phyloP scores from a whole-genome alignment of 306 rosid genomes.

The Cucumis melo region DNA sequence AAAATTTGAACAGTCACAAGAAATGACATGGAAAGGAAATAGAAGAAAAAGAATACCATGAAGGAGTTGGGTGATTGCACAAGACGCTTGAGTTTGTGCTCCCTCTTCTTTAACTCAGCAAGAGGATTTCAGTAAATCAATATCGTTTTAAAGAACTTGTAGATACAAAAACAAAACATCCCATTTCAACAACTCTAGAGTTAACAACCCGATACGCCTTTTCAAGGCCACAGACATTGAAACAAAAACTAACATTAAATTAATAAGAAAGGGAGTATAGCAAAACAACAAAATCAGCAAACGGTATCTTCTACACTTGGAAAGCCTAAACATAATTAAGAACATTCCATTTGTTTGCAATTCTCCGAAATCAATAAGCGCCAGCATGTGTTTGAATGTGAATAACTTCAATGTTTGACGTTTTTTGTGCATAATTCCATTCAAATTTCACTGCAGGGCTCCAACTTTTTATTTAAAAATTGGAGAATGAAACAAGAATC shows the following conservation, averaged over 20 bases:
- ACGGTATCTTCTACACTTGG: background rate
- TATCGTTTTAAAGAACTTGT: slow-evolving; percentile 41
- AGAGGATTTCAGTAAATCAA: slow-evolving; percentile 45
- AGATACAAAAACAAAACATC: background rate
- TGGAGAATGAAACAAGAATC: too few relatives aligned
- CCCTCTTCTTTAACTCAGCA: slow-evolving; percentile 45
- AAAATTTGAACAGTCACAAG: too few relatives aligned
- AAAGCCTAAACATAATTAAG: background rate
- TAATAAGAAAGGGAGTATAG: background rate
- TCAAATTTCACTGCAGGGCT: too few relatives aligned
- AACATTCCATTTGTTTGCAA: background rate
- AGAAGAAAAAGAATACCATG: too few relatives aligned
- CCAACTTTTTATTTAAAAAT: too few relatives aligned
- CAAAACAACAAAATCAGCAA: background rate
- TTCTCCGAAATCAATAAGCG: background rate
- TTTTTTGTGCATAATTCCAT: background rate
- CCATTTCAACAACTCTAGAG: background rate
- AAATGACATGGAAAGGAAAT: too few relatives aligned
- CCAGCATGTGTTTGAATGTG: background rate
- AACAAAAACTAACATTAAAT: background rate
- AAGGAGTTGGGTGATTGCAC: too few relatives aligned
- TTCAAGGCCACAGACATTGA: background rate
- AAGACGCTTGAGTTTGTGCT: slow-evolving; percentile 57
- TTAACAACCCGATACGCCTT: background rate
- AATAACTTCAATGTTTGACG: background rate